These are phyloP conservation scores for Sonneratia caseolaris DNA, from an alignment of 345 rosid species.

Conservation along the genomic window DNA sequence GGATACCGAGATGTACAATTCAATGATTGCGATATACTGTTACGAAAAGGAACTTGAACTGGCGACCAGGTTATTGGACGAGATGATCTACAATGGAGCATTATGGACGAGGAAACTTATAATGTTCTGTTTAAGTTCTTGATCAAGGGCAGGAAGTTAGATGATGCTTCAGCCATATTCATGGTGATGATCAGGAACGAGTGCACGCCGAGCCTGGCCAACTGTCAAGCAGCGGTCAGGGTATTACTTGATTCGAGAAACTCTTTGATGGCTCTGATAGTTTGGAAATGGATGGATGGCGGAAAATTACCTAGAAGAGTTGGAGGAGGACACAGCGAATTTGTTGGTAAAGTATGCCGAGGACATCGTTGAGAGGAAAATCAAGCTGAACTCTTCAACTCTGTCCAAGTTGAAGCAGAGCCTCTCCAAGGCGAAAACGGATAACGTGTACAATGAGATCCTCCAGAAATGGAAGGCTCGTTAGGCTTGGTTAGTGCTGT, in stretches of 20 bases:
- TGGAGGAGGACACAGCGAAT: slow-evolving; percentile 43
- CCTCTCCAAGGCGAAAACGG: slow-evolving; percentile 27
- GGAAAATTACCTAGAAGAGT: slow-evolving; percentile 26
- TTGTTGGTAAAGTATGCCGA: slow-evolving; percentile 43
- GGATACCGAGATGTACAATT: slow-evolving; percentile 36
- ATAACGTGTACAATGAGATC: slow-evolving; percentile 31
- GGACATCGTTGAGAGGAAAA: slow-evolving; percentile 44
- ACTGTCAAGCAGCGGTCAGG: slow-evolving; percentile 32
- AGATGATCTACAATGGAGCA: slow-evolving; percentile 38
- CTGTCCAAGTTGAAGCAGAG: slow-evolving; percentile 35
- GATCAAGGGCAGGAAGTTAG: slow-evolving; percentile 30
- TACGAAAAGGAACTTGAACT: slow-evolving; percentile 14
- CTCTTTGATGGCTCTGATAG: slow-evolving; percentile 29
- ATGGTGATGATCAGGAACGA: slow-evolving; percentile 51
- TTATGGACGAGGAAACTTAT: slow-evolving; percentile 36
- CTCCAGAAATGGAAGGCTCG: slow-evolving; percentile 26
- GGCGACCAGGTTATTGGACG: slow-evolving; percentile 37
- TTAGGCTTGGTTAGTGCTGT: slow-evolving; percentile 7
- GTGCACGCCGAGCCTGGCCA: slow-evolving; percentile 22
- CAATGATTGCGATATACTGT: slow-evolving; percentile 38
- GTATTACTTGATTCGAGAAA: slow-evolving; percentile 24
- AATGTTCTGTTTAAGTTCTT: slow-evolving; percentile 36
- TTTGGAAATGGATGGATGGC: slow-evolving; percentile 51
- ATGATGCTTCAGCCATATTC: slow-evolving; percentile 30
- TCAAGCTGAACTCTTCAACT: slow-evolving; percentile 30